Base-by-base conservation (phyloP, 2,329 filamentous ascomycete species). In the Periconia macrospinosa region DNA sequence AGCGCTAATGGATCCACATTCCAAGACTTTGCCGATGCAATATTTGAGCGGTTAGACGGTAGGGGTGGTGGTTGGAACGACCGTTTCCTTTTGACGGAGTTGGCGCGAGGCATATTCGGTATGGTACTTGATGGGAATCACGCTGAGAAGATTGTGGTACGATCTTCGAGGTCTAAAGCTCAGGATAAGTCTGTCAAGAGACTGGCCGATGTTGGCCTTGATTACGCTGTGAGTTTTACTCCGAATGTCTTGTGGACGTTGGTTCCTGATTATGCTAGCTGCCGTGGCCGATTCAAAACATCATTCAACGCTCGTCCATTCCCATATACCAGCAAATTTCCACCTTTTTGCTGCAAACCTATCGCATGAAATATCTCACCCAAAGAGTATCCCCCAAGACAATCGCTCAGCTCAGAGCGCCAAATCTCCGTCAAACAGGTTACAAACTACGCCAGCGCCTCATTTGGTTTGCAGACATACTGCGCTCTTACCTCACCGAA, bases 21-120 rank as follows among this genome's bases (percentile, higher is more conserved):
- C 1, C 83, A 88, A 45, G 73, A 77, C 0, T 87, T 96, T 61
- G 83, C 88, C 13, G 80, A 81, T 23, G 82, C 83, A 13, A 72
- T 97, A 1, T 96, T 96, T 66, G 83, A 87, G 51, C 86, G 88
- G 46, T 82, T 97, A 43, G 89, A 94, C 60, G 78, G 72, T 46
- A 75, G 76, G 13, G 73, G 80, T 76, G 67, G 72, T 67, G 73
- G 73, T 35, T 97, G 92, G 92, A 87, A 88, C 56, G 91, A 97
- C 69, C 84, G 86, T 18, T 96, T 93, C 66, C 81, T 89, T 0
- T 77, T 97, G 27, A 94, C 89, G 0, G 90, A 92, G 60, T 75
- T 91, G 1, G 86, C 88, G 0, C 89, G 91, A 53, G 86, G 87
- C 52, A 86, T 89, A 0, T 92, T 91, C 68, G 80, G 78, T 6